phyloP scores from a whole-genome alignment of 2,329 filamentous ascomycete species.

The Botrytis cinerea region DNA sequence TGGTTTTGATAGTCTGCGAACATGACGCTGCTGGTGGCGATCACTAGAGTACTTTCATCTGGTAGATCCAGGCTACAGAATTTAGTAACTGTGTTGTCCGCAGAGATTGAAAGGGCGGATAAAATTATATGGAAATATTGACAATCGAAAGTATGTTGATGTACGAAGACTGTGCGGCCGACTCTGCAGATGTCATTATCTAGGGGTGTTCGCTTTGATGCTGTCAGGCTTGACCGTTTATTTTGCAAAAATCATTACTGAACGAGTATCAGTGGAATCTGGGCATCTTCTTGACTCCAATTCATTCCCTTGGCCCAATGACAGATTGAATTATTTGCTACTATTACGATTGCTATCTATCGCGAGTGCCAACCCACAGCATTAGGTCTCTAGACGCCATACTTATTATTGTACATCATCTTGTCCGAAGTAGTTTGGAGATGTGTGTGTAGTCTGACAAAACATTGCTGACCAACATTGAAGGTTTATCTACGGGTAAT shows the following conservation, averaged over 20 bases:
- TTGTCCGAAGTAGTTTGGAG: not conserved
- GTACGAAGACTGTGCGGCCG: not conserved
- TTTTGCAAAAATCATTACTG: not conserved
- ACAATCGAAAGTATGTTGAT: not conserved
- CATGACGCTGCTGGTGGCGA: slow-evolving; percentile 11
- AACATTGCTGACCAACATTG: not conserved
- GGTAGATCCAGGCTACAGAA: not conserved
- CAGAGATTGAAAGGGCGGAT: not conserved
- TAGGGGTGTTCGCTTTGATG: not conserved
- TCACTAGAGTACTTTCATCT: slow-evolving; percentile 7
- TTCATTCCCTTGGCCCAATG: not conserved
- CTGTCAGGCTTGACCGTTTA: not conserved
- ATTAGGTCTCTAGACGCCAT: not conserved
- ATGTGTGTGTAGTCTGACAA: not conserved
- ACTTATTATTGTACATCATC: not conserved
- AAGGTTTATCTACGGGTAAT: not conserved
- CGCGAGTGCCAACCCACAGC: not conserved
- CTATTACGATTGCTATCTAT: not conserved
- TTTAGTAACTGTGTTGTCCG: not conserved
- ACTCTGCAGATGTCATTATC: not conserved
- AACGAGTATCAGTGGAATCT: not conserved
- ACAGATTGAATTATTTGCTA: not conserved
- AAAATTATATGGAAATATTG: not conserved
- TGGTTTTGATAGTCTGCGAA: slow-evolving; percentile 21
- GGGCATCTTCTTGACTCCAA: not conserved